These are phyloP conservation scores for Dactylellina drechsleri DNA, from an alignment of 2,329 filamentous ascomycete genomes.

Conservation along the genomic window DNA sequence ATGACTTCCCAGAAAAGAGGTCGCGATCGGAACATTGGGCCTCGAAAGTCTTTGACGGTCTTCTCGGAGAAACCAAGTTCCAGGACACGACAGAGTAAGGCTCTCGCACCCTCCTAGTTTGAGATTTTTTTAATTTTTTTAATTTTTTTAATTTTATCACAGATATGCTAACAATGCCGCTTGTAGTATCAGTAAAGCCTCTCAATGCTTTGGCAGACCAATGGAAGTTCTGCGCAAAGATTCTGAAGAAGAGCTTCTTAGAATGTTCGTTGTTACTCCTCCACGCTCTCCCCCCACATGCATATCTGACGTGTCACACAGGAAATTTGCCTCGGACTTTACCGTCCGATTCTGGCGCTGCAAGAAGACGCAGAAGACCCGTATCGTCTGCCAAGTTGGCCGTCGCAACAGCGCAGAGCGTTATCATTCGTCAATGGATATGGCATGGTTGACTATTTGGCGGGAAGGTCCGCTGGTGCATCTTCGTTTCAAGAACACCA, in stretches of 20 bases:
- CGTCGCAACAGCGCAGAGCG: conserved; percentile 54
- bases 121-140: too few relatives aligned
- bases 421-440: conserved; percentile 58
- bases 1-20: conserved; percentile 28
- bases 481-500: conserved; percentile 56
- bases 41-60: conserved; percentile 44
- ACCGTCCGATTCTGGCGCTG: conserved; percentile 58
- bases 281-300: conserved; percentile 7
- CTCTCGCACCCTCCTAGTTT: conserved; percentile 10
- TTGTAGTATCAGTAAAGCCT: conserved; percentile 55
- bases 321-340: conserved; percentile 59
- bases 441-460: conserved; percentile 57
- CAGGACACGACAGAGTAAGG: conserved; percentile 36
- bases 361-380: conserved; percentile 57
- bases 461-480: conserved; percentile 57
- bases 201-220: conserved; percentile 57
- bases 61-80: conserved; percentile 47
- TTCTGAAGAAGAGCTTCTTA: conserved; percentile 58
- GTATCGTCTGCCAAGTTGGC: conserved; percentile 58
- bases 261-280: conserved; percentile 55
- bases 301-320: conserved; percentile 55
- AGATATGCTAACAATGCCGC: conserved; percentile 40
- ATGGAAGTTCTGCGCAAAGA: conserved; percentile 58
- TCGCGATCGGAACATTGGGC: conserved; percentile 48
- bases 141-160: too few relatives aligned